These are phyloP conservation scores for Porodaedalea pini DNA, from an alignment of 1,284 basidiomycete genomes.

Conservation along the genomic window DNA sequence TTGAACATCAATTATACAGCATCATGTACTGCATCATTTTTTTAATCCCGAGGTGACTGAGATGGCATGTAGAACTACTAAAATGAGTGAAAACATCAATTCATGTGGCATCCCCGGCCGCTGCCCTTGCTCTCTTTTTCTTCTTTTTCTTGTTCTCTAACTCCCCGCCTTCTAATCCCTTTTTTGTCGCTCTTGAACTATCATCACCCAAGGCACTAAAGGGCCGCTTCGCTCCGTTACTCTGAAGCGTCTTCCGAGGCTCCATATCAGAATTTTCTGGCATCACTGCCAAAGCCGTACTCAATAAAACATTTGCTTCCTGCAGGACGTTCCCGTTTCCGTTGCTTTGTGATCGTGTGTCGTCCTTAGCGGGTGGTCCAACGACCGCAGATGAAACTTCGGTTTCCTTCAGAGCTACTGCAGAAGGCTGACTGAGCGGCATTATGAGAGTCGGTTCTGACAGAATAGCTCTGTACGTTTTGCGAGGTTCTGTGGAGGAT, in stretches of 20 bases:
- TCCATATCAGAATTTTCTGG: neutral
- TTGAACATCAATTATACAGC: too few relatives aligned
- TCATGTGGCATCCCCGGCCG: neutral
- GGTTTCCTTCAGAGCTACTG: neutral
- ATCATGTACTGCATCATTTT: too few relatives aligned
- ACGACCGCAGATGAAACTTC: neutral
- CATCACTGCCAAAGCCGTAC: neutral
- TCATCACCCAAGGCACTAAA: neutral
- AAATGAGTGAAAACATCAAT: neutral
- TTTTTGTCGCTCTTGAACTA: neutral
- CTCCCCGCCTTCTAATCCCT: neutral
- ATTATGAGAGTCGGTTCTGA: slow-evolving; percentile 66
- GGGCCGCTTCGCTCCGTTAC: slow-evolving; percentile 7
- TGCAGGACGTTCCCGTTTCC: neutral
- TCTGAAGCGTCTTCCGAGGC: neutral
- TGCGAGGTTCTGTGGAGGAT: slow-evolving; percentile 43
- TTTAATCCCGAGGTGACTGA: too few relatives aligned
- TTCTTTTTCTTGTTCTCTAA: slow-evolving; percentile 3
- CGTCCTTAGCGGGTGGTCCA: neutral
- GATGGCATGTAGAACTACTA: neutral
- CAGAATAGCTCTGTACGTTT: slow-evolving; percentile 65
- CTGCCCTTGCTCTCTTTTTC: slow-evolving; percentile 11
- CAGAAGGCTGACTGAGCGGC: slow-evolving; percentile 30
- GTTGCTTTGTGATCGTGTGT: neutral
- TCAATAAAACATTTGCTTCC: neutral